These are phyloP conservation scores for Nematocida ausubeli DNA, from an alignment of 371 early-diverging fungal genomes.

Conservation along the genomic window DNA sequence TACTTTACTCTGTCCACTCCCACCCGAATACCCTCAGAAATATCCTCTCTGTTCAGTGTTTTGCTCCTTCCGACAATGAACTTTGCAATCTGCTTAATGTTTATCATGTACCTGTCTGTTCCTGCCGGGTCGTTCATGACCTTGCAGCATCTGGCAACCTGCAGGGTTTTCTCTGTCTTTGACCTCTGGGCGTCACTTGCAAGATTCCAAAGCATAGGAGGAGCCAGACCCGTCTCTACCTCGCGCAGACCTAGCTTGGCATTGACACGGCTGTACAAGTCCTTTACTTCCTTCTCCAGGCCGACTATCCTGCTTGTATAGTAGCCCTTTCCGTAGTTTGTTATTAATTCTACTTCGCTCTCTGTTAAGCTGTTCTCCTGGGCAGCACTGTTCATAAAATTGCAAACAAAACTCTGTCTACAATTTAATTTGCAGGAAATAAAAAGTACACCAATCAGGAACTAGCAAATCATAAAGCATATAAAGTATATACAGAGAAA, in stretches of 20 bases:
- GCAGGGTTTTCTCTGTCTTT: conserved; percentile 89
- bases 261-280: conserved; percentile 60
- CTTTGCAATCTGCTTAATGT: conserved; percentile 96
- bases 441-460: conserved; percentile 12
- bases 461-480: not conserved
- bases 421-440: conserved; percentile 6
- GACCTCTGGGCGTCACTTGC: conserved; percentile 91
- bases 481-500: conserved; percentile 38
- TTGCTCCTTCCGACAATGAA: conserved; percentile 94
- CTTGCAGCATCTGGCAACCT: conserved; percentile 70
- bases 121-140: conserved; percentile 70
- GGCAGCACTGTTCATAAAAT: conserved; percentile 6
- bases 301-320: conserved; percentile 65
- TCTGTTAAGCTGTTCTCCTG: conserved; percentile 38
- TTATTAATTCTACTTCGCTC: conserved; percentile 60
- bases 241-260: conserved; percentile 77
- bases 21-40: conserved; percentile 98
- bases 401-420: conserved; percentile 14
- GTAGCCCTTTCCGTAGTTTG: conserved; percentile 67
- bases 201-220: conserved; percentile 95
- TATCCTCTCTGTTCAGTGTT: conserved; percentile 87
- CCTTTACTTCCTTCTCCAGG: conserved; percentile 62
- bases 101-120: conserved; percentile 86
- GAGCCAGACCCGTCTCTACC: conserved; percentile 96
- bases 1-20: conserved; percentile 98